Evolutionary conservation across 208 protist genomes (phyloP).

Genomic region (Acanthamoeba polyphaga): DNA sequence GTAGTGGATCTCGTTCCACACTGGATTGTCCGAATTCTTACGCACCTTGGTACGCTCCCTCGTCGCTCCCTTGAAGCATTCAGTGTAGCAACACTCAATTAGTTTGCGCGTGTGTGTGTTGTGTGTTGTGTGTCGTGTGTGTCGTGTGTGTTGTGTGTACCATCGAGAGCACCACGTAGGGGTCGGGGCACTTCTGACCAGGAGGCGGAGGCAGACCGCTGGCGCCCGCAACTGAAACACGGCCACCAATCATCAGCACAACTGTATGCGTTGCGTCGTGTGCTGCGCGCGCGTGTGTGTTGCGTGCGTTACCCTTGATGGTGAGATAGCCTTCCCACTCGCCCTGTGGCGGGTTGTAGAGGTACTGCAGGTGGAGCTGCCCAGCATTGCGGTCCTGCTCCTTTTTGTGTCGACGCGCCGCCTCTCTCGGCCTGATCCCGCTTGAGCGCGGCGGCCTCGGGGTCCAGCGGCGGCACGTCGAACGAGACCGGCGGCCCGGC

Average conservation of each 20-base stretch:
- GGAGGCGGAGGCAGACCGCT: not conserved
- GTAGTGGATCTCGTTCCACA: constrained; percentile 13
- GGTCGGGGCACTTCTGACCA: not conserved
- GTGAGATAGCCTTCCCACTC: constrained; percentile 33
- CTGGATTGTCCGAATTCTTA: constrained; percentile 7
- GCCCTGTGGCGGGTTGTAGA: constrained; percentile 25
- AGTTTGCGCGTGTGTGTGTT: too few species aligned
- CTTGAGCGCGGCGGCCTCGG: not conserved
- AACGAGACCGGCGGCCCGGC: not conserved
- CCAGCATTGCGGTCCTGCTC: not conserved
- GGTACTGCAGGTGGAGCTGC: not conserved
- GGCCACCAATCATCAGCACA: not conserved
- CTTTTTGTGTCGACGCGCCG: not conserved
- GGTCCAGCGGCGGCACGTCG: not conserved
- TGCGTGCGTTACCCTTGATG: not conserved
- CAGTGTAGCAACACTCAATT: not conserved
- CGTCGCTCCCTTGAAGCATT: not conserved
- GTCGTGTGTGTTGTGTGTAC: not conserved
- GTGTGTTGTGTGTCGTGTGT: not conserved
- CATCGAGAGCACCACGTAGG: constrained; percentile 11
- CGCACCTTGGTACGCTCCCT: not conserved
- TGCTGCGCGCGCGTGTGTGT: not conserved
- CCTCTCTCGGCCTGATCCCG: not conserved
- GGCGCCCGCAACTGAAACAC: not conserved
- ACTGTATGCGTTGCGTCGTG: not conserved